phyloP scores from a whole-genome alignment of 2,329 filamentous ascomycete genomes.

The Colletotrichum sublineola region DNA sequence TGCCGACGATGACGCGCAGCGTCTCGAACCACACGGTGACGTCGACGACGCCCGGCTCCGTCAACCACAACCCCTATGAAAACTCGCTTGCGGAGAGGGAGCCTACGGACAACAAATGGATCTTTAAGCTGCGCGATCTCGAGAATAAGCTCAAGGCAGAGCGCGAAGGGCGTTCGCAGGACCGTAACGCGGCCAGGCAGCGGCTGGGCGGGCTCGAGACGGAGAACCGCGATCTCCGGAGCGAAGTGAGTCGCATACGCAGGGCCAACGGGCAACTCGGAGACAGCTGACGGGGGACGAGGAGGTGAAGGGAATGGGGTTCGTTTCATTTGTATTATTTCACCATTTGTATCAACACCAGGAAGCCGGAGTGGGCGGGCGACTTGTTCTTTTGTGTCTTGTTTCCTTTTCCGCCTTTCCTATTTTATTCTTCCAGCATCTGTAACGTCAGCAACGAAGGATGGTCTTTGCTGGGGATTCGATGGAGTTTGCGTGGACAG shows the following conservation, averaged over 20 bases:
- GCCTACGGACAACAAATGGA: slow-evolving; percentile 79
- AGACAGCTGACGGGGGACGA: neutral
- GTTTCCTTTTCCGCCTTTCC: neutral
- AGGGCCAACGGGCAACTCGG: slow-evolving; percentile 36
- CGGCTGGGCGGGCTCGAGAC: slow-evolving; percentile 81
- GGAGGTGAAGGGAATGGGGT: neutral
- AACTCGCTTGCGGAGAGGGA: slow-evolving; percentile 51
- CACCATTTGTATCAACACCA: slow-evolving; percentile 20
- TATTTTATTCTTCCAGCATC: slow-evolving; percentile 4
- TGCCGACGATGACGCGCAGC: slow-evolving; percentile 50
- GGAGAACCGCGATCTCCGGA: slow-evolving; percentile 79
- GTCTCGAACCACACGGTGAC: slow-evolving; percentile 44
- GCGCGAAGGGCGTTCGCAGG: slow-evolving; percentile 85
- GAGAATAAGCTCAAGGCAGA: slow-evolving; percentile 92
- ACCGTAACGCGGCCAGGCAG: slow-evolving; percentile 85
- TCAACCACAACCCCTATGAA: slow-evolving; percentile 39
- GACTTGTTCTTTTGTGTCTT: slow-evolving; percentile 10
- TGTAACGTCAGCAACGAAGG: slow-evolving; percentile 20
- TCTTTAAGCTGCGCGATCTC: slow-evolving; percentile 86
- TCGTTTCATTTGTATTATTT: slow-evolving; percentile 16
- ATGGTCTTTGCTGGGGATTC: slow-evolving; percentile 23
- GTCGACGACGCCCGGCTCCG: slow-evolving; percentile 24
- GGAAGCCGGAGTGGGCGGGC: slow-evolving; percentile 9
- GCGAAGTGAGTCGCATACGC: slow-evolving; percentile 65
- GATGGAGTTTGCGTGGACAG: slow-evolving; percentile 30